A percentile compares a stretch with the other conserved stretches of the same genome.
phyloP scores from a whole-genome alignment of 192 early-diverging fungal genomes.

The Mycoemilia scoparia region DNA sequence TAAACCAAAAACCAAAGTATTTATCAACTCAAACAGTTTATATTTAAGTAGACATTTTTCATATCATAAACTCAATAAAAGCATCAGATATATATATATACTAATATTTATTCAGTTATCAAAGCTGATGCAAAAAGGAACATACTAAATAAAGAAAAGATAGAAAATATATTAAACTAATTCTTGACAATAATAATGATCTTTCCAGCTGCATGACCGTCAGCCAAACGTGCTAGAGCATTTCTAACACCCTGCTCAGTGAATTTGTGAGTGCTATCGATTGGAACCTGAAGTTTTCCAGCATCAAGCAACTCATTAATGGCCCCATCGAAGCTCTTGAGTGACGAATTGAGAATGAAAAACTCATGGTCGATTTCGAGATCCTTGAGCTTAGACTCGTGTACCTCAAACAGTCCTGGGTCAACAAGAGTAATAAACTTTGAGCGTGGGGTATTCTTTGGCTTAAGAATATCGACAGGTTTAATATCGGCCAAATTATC shows the following conservation, averaged over 20 bases:
- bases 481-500: conserved; percentile 20
- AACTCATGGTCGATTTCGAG: conserved; percentile 7
- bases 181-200: conserved; percentile 27
- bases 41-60: no score
- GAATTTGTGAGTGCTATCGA: conserved; percentile 24
- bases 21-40: no score
- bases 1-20: no score
- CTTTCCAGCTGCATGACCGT: conserved; percentile 30
- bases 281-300: conserved; percentile 13
- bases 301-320: conserved; percentile 22
- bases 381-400: no score
- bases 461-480: conserved; percentile 13
- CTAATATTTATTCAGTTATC: no score
- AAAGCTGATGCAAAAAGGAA: no score
- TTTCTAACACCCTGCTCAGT: conserved; percentile 13
- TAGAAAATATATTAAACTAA: no score
- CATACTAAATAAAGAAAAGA: no score
- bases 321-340: conserved; percentile 14
- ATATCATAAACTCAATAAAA: no score
- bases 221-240: conserved; percentile 18
- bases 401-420: no score
- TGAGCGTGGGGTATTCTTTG: conserved; percentile 5
- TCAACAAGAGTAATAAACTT: conserved; percentile 4
- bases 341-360: conserved; percentile 9
- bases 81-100: no score